phyloP scores from a whole-genome alignment of 352 stramenopile genomes.

The Salisapilia sapeloensis region DNA sequence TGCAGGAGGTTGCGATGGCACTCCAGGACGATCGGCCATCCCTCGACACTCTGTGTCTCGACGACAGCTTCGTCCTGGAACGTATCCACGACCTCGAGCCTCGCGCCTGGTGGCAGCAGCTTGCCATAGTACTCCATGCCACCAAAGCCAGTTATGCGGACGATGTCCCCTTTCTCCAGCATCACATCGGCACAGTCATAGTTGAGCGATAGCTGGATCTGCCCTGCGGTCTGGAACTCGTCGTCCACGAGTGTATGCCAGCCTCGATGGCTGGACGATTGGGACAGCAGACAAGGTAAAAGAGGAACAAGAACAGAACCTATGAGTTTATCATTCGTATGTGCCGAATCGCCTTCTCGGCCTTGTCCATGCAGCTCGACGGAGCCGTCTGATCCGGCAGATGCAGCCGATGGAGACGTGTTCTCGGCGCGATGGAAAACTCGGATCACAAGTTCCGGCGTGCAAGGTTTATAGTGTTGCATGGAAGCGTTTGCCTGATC shows the following conservation, averaged over 20 bases:
- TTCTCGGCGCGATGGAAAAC: slow-evolving; percentile 35
- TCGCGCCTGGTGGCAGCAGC: slow-evolving; percentile 17
- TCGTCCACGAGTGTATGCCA: slow-evolving; percentile 42
- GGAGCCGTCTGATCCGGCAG: slow-evolving; percentile 2
- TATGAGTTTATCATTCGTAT: slow-evolving; percentile 27
- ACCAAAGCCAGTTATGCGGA: slow-evolving; percentile 37
- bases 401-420: slow-evolving; percentile 1
- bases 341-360: neutral
- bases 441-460: slow-evolving; percentile 33
- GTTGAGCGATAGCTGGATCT: slow-evolving; percentile 37
- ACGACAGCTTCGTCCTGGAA: slow-evolving; percentile 51
- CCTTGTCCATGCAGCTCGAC: slow-evolving; percentile 2
- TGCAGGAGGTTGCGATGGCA: slow-evolving; percentile 48
- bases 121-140: slow-evolving; percentile 58
- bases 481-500: slow-evolving; percentile 5
- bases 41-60: slow-evolving; percentile 35
- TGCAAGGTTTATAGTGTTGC: slow-evolving; percentile 29
- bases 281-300: slow-evolving; percentile 40
- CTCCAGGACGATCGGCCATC: slow-evolving; percentile 42
- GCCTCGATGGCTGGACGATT: slow-evolving; percentile 22
- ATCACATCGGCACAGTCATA: slow-evolving; percentile 32
- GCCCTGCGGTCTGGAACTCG: slow-evolving; percentile 24
- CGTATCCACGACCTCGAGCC: slow-evolving; percentile 35
- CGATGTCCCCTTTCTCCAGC: slow-evolving; percentile 31
- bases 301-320: slow-evolving; percentile 33